Base-by-base conservation (phyloP, 1,284 basidiomycete species). In the Austroboletus novae-zelandiae region DNA sequence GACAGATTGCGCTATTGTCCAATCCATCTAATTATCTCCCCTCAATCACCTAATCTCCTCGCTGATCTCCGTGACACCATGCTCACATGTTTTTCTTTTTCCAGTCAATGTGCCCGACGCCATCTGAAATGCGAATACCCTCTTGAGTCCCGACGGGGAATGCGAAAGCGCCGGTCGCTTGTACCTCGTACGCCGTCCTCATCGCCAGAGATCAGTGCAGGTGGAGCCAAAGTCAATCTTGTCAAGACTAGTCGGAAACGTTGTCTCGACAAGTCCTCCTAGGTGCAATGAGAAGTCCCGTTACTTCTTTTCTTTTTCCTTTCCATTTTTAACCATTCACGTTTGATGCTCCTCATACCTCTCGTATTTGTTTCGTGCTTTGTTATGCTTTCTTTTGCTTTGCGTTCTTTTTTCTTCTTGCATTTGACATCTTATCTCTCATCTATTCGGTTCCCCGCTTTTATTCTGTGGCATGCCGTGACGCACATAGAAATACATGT, bases 21-120 rank as follows among this genome's bases (percentile, higher is more conserved):
- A 5, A 13, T 17, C 5, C 5, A n/a, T n/a, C 23, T 9, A 30
- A 15, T 14, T 57, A 60, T 65, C 47, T 40, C 59, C 61, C 34
- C 18, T 46, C 41, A 45, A 65, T 69, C 55, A 47, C 49, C 57
- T 27, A 45, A 51, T 55, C 50, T 20, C 49, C 11, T 48, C 46
- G 47, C 59, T 55, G 48, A 60, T 61, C 41, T 57, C 55, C 61
- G 55, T 45, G 51, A 45, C 45, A 37, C 47, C 40, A 54, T 59
- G 48, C 57, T 57, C n/a, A 64, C 51, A 50, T 55, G 56, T 50
- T 49, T 55, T 17, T 30, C 35, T 57, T 55, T 58, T 60, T 54
- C 43, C 62, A 85, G 83, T 62, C 83, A 85, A 71, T 85, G 83
- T 60, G 74, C 76, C 47, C 72, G 80, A 39, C 77, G 82, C 23